Percentiles rank a stretch among this genome's conserved stretches.
phyloP scores from a whole-genome alignment of 208 protist species.

The Tritrichomonas musculus region DNA sequence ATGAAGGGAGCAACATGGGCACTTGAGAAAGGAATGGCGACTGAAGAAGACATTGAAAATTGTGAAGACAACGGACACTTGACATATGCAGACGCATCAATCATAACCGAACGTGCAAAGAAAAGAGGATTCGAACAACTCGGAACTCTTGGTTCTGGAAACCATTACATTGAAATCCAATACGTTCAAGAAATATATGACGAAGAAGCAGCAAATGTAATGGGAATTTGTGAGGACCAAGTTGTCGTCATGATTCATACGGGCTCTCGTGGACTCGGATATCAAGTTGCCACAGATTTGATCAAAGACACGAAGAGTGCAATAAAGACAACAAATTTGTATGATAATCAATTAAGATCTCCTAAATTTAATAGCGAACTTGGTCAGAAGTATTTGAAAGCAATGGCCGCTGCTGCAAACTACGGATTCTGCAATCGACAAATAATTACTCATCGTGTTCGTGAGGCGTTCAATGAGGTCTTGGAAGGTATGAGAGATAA shows the following conservation, averaged over 20 bases:
- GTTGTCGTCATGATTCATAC: conserved; percentile 70
- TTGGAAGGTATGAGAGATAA: conserved; percentile 52
- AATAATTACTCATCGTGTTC: conserved; percentile 64
- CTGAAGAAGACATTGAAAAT: conserved; percentile 70
- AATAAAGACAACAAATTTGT: conserved; percentile 52
- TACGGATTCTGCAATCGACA: conserved; percentile 71
- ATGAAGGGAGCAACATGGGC: conserved; percentile 71
- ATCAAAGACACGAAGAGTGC: conserved; percentile 32
- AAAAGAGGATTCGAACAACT: conserved; percentile 62
- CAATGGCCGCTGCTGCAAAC: conserved; percentile 68
- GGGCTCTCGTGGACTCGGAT: conserved; percentile 68
- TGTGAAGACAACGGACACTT: conserved; percentile 66
- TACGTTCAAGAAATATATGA: conserved; percentile 71
- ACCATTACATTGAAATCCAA: conserved; percentile 67
- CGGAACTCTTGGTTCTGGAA: conserved; percentile 71
- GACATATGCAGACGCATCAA: conserved; percentile 56
- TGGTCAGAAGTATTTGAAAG: conserved; percentile 63
- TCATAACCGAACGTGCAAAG: conserved; percentile 64
- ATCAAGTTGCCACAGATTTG: conserved; percentile 64
- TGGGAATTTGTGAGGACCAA: conserved; percentile 66
- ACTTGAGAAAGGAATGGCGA: conserved; percentile 64
- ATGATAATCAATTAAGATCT: conserved; percentile 68
- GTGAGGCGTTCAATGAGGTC: conserved; percentile 57
- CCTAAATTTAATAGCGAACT: conserved; percentile 60
- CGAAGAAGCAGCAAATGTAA: conserved; percentile 55